These are phyloP conservation scores for Cercospora sojina DNA, from an alignment of 2,329 filamentous ascomycete species.

Conservation along the genomic window DNA sequence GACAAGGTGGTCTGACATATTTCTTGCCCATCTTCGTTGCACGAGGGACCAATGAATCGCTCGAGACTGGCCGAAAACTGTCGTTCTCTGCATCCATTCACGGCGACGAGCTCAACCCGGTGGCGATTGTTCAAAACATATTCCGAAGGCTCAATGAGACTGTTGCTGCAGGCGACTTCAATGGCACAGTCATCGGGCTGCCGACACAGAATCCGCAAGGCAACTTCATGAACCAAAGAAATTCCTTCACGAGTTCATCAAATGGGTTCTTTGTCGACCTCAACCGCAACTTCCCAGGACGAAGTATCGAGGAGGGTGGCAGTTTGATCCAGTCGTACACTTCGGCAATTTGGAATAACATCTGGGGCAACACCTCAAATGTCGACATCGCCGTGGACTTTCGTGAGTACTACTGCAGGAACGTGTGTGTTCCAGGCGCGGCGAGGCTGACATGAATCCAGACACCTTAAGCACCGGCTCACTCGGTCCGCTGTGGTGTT, in stretches of 20 bases:
- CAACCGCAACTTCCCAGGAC: constrained; percentile 64
- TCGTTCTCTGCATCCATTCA: constrained; percentile 42
- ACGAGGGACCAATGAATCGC: constrained; percentile 39
- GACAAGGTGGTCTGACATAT: constrained; percentile 42
- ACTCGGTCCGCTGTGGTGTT: constrained; percentile 42
- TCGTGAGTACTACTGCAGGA: constrained; percentile 16
- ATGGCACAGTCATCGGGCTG: constrained; percentile 40
- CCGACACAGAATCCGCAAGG: constrained; percentile 43
- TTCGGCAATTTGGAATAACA: constrained; percentile 42
- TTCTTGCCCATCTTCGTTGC: constrained; percentile 43
- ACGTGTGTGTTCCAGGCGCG: neutral
- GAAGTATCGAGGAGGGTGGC: constrained; percentile 26
- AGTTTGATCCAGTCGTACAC: constrained; percentile 24
- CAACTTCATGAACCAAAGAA: constrained; percentile 43
- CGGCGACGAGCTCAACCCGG: constrained; percentile 42
- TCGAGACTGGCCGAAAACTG: constrained; percentile 40
- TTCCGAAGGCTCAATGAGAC: constrained; percentile 41
- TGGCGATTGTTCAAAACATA: constrained; percentile 40
- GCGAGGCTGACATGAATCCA: constrained; percentile 7
- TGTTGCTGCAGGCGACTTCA: constrained; percentile 30
- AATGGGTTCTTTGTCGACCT: constrained; percentile 57
- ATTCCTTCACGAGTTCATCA: constrained; percentile 38
- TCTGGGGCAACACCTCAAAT: constrained; percentile 42
- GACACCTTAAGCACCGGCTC: constrained; percentile 42
- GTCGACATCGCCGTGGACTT: constrained; percentile 44